phyloP scores from a whole-genome alignment of 2,329 filamentous ascomycete species.

The Zalaria obscura region DNA sequence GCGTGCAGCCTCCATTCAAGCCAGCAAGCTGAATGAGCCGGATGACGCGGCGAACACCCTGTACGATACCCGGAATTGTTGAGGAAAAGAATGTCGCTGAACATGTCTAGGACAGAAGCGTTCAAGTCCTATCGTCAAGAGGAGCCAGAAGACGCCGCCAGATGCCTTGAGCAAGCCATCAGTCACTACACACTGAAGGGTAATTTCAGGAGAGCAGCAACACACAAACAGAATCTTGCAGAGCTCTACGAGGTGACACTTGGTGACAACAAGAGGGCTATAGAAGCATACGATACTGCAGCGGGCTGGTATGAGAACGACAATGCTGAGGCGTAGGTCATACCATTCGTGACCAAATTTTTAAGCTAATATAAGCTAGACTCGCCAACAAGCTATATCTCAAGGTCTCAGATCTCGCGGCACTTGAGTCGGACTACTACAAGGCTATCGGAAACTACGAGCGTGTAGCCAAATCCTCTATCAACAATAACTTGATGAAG shows the following conservation, averaged over 20 bases:
- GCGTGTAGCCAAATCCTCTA: constrained; percentile 58
- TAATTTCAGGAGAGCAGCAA: constrained; percentile 81
- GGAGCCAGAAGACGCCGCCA: constrained; percentile 67
- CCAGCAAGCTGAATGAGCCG: constrained; percentile 69
- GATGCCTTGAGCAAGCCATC: constrained; percentile 68
- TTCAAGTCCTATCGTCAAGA: constrained; percentile 91
- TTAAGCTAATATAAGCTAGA: constrained; percentile 26
- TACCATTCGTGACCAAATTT: not conserved
- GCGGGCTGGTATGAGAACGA: constrained; percentile 83
- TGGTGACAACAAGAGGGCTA: constrained; percentile 61
- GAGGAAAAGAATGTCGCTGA: too few relatives aligned
- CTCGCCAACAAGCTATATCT: constrained; percentile 88
- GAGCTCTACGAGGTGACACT: constrained; percentile 77
- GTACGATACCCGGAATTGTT: not conserved
- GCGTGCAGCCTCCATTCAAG: constrained; percentile 66
- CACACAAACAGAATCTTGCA: constrained; percentile 77
- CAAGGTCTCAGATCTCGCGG: constrained; percentile 80
- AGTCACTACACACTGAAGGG: constrained; percentile 77
- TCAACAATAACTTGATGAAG: constrained; percentile 84
- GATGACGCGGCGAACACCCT: constrained; percentile 84
- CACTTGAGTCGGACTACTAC: constrained; percentile 70
- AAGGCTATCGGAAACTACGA: constrained; percentile 74
- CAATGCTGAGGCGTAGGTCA: constrained; percentile 62
- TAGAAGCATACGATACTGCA: constrained; percentile 72
- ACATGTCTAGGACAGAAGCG: constrained; percentile 47